phyloP scores from a whole-genome alignment of 2,329 filamentous ascomycete genomes.

The Blumeria graminis region DNA sequence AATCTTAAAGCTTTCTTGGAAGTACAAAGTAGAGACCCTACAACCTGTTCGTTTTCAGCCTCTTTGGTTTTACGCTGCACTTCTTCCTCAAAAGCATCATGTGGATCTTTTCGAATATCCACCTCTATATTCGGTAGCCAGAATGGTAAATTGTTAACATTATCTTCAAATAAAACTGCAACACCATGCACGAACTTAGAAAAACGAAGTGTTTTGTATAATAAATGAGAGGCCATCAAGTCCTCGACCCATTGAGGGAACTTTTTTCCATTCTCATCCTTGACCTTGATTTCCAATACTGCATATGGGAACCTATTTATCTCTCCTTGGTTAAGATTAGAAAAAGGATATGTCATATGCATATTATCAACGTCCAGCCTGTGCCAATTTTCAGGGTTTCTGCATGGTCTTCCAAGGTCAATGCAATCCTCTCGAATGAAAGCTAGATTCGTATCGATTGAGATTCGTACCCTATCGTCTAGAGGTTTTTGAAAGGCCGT shows the following conservation, averaged over 20 bases:
- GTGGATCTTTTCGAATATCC: conserved; percentile 83
- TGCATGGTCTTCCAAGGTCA: conserved; percentile 63
- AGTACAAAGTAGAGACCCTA: conserved; percentile 62
- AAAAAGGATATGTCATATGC: conserved; percentile 70
- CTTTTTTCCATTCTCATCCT: conserved; percentile 38
- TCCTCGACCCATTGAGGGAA: conserved; percentile 73
- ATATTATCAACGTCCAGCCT: conserved; percentile 66
- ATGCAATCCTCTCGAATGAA: conserved; percentile 62
- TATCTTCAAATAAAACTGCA: conserved; percentile 76
- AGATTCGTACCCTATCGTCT: conserved; percentile 73
- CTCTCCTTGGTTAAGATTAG: conserved; percentile 69
- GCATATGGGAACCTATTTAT: conserved; percentile 78
- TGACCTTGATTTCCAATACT: conserved; percentile 77
- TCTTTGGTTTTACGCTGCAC: conserved; percentile 60
- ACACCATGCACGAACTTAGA: conserved; percentile 94
- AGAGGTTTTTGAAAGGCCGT: conserved; percentile 92
- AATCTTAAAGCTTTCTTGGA: conserved; percentile 5
- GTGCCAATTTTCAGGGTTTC: conserved; percentile 77
- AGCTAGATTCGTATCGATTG: conserved; percentile 76
- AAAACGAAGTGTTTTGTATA: conserved; percentile 73
- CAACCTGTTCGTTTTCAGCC: conserved; percentile 67
- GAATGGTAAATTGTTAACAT: conserved; percentile 89
- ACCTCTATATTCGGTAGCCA: conserved; percentile 82
- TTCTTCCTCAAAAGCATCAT: conserved; percentile 74
- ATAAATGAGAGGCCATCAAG: conserved; percentile 74